Evolutionary conservation across 495 filamentous ascomycete genomes (phyloP).

Genomic region (Physcia stellaris): DNA sequence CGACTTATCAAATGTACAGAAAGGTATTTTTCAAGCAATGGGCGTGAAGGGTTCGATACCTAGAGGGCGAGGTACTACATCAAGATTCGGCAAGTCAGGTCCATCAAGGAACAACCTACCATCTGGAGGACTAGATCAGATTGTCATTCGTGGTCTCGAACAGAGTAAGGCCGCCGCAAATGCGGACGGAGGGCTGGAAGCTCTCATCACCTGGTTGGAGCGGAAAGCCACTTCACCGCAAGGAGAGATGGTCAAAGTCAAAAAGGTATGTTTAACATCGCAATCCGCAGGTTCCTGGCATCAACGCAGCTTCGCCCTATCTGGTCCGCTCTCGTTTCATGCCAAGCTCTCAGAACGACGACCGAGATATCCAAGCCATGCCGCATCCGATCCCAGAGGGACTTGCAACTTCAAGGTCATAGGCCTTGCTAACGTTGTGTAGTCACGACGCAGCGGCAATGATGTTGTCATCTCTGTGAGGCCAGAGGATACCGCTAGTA

Average conservation of each 20-base stretch:
- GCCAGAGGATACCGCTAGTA: slow-evolving; percentile 43
- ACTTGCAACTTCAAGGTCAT: slow-evolving; percentile 38
- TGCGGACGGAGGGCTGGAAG: slow-evolving; percentile 54
- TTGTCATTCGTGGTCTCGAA: slow-evolving; percentile 57
- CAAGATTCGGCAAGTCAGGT: slow-evolving; percentile 22
- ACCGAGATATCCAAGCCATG: slow-evolving; percentile 31
- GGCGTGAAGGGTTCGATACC: slow-evolving; percentile 19
- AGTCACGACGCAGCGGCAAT: slow-evolving; percentile 61
- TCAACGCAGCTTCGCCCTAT: slow-evolving; percentile 33
- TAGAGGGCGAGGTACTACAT: slow-evolving; percentile 20
- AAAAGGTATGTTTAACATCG: slow-evolving; percentile 65
- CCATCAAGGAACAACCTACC: slow-evolving; percentile 14
- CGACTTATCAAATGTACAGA: slow-evolving; percentile 21
- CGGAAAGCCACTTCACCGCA: slow-evolving; percentile 47
- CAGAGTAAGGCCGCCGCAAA: slow-evolving; percentile 61
- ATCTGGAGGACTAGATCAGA: slow-evolving; percentile 15
- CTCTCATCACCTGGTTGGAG: slow-evolving; percentile 67
- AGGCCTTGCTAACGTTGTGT: slow-evolving; percentile 58
- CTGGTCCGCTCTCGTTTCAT: slow-evolving; percentile 42
- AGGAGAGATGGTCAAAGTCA: slow-evolving; percentile 48
- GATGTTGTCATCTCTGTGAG: slow-evolving; percentile 51
- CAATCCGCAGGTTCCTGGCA: slow-evolving; percentile 30
- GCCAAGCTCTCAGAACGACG: slow-evolving; percentile 43
- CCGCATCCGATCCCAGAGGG: slow-evolving; percentile 29
- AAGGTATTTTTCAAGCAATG: slow-evolving; percentile 26